A percentile compares a stretch with the other conserved stretches of the same genome.
These are phyloP conservation scores for Volvox africanus DNA, from an alignment of 139 green algal genomes.

Conservation along the genomic window DNA sequence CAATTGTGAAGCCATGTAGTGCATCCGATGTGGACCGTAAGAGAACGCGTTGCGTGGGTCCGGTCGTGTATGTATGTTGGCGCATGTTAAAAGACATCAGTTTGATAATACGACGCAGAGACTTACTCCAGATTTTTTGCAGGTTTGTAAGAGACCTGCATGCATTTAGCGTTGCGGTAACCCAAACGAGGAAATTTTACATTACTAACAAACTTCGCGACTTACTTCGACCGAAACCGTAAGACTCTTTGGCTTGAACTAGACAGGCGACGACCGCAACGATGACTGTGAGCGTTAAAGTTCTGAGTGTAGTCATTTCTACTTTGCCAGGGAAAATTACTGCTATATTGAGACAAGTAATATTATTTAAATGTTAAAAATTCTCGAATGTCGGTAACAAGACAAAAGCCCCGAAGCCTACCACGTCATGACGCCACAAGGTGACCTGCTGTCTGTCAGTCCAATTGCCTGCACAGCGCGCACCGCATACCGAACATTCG, in stretches of 20 bases:
- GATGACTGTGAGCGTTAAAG: neutral
- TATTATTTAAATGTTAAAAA: neutral
- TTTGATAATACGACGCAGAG: too few species aligned
- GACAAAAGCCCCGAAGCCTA: neutral
- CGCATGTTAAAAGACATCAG: neutral
- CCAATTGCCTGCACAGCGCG: neutral
- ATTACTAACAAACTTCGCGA: neutral
- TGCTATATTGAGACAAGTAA: neutral
- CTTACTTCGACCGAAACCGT: neutral
- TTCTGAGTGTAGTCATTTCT: neutral
- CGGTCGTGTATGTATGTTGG: neutral
- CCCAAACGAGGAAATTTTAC: neutral
- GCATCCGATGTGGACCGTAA: neutral
- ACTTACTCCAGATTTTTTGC: slow-evolving; percentile 17
- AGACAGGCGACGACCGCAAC: neutral
- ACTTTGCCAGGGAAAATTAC: neutral
- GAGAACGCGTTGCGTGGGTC: neutral
- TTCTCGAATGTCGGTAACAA: neutral
- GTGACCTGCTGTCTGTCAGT: neutral
- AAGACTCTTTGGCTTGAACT: neutral
- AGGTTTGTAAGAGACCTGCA: neutral
- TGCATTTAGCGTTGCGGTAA: neutral
- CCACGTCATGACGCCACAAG: neutral
- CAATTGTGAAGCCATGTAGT: neutral
- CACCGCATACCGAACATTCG: slow-evolving; percentile 1